A percentile compares a stretch with the other conserved stretches of the same genome.
These are phyloP conservation scores for Colletotrichum somersetense DNA, from an alignment of 2,329 filamentous ascomycete species.

Conservation along the genomic window DNA sequence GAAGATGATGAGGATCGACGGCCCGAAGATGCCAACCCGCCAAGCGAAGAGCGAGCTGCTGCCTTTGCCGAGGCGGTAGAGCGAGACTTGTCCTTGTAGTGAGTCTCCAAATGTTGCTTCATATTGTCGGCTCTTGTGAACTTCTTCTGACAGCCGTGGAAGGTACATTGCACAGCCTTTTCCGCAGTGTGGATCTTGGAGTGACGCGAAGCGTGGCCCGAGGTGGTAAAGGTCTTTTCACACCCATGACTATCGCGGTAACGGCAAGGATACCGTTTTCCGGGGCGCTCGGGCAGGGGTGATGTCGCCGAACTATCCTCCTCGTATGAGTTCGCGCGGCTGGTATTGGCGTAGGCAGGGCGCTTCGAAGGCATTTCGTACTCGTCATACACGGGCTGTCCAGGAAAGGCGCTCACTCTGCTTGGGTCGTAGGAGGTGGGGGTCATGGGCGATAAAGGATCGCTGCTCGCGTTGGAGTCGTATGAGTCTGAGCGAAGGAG, in stretches of 20 bases:
- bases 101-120: conserved; percentile 86
- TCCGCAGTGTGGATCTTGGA: conserved; percentile 87
- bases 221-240: conserved; percentile 85
- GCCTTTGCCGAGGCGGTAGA: conserved; percentile 49
- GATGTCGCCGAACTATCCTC: conserved; percentile 61
- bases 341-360: conserved; percentile 57
- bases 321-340: conserved; percentile 64
- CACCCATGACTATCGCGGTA: conserved; percentile 79
- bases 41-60: conserved; percentile 47
- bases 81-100: conserved; percentile 73
- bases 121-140: conserved; percentile 89
- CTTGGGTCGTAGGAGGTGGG: conserved; percentile 62
- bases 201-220: conserved; percentile 86
- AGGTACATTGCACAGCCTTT: conserved; percentile 79
- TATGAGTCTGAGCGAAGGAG: conserved; percentile 72
- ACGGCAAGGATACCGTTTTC: conserved; percentile 81
- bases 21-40: conserved; percentile 45
- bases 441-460: conserved; percentile 68
- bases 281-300: conserved; percentile 58
- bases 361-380: conserved; percentile 53
- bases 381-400: conserved; percentile 45
- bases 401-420: conserved; percentile 50
- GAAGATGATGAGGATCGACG: conserved; percentile 50
- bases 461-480: conserved; percentile 68
- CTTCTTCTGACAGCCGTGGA: conserved; percentile 79